Percentiles rank a stretch among this genome's conserved stretches.
Evolutionary conservation across 2,329 filamentous ascomycete species (phyloP).

Genomic region (Pezicula radicicola): DNA sequence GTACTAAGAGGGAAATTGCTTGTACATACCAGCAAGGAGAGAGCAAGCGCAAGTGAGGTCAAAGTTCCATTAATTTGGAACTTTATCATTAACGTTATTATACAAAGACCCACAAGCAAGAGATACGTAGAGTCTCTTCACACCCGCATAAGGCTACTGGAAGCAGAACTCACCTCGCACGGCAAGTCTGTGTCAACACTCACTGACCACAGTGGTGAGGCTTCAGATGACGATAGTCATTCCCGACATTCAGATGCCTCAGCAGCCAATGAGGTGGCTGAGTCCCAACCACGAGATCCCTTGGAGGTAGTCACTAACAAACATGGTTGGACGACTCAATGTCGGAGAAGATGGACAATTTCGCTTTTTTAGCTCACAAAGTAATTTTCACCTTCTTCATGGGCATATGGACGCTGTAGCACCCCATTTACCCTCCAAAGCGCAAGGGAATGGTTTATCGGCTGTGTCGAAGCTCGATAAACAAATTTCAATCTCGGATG

Average conservation of each 20-base stretch:
- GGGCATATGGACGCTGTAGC: neutral
- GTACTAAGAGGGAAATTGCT: neutral
- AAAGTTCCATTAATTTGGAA: neutral
- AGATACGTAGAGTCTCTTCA: neutral
- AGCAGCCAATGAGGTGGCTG: neutral
- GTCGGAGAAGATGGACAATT: neutral
- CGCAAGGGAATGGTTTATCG: neutral
- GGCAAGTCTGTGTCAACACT: neutral
- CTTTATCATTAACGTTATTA: neutral
- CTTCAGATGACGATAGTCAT: neutral
- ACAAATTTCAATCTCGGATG: constrained; percentile 18
- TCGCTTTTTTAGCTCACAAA: neutral
- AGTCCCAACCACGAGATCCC: neutral
- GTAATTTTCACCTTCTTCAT: constrained; percentile 1
- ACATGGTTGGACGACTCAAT: neutral
- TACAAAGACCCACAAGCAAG: neutral
- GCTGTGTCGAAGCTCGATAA: neutral
- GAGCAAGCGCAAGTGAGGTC: neutral
- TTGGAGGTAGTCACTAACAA: too few relatives aligned
- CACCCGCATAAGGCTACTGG: neutral
- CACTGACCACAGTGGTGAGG: neutral
- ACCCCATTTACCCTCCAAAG: neutral
- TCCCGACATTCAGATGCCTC: neutral
- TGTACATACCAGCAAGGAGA: neutral
- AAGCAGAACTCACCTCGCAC: neutral